A percentile compares a stretch with the other conserved stretches of the same genome.
Evolutionary conservation across 208 protist species (phyloP).

Genomic region (Blechomonas ayalai): DNA sequence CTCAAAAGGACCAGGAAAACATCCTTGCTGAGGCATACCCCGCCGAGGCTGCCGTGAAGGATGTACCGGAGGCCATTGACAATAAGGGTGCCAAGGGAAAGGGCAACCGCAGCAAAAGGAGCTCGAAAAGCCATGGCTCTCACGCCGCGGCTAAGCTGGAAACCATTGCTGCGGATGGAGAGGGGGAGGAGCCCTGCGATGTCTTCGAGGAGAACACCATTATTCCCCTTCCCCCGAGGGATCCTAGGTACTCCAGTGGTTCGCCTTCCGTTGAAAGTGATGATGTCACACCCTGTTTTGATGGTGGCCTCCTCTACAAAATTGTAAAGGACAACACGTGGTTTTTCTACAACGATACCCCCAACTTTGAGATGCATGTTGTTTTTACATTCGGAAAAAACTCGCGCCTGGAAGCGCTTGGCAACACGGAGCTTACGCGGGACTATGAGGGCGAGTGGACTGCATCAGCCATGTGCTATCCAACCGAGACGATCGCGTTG

Average conservation of each 20-base stretch:
- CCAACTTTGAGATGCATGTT: slow-evolving; percentile 50
- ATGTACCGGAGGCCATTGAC: too few relatives aligned
- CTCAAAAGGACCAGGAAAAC: too few relatives aligned
- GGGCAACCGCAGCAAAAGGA: not conserved
- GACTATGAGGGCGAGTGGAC: slow-evolving; percentile 16
- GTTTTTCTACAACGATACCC: slow-evolving; percentile 69
- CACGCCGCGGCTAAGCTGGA: too few relatives aligned
- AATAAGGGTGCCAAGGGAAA: too few relatives aligned
- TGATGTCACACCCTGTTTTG: slow-evolving; percentile 23
- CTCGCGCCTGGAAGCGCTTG: slow-evolving; percentile 10
- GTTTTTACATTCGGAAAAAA: slow-evolving; percentile 27
- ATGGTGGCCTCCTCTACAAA: slow-evolving; percentile 27
- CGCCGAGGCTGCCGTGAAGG: too few relatives aligned
- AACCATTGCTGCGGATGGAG: not conserved
- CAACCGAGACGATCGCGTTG: slow-evolving; percentile 52
- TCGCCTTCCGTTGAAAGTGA: slow-evolving; percentile 23
- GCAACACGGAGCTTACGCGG: slow-evolving; percentile 12
- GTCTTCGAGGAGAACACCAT: slow-evolving; percentile 33
- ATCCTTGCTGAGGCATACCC: too few relatives aligned
- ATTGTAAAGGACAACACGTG: slow-evolving; percentile 26
- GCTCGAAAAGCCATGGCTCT: too few relatives aligned
- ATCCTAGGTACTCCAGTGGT: slow-evolving; percentile 2
- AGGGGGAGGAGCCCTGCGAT: slow-evolving; percentile 1
- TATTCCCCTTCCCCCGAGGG: slow-evolving; percentile 7
- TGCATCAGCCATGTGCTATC: slow-evolving; percentile 37